A percentile compares a stretch with the other conserved stretches of the same genome.
Conservation (phyloP, 768 basidiomycete genomes). For the Amanita inopinata region DNA sequence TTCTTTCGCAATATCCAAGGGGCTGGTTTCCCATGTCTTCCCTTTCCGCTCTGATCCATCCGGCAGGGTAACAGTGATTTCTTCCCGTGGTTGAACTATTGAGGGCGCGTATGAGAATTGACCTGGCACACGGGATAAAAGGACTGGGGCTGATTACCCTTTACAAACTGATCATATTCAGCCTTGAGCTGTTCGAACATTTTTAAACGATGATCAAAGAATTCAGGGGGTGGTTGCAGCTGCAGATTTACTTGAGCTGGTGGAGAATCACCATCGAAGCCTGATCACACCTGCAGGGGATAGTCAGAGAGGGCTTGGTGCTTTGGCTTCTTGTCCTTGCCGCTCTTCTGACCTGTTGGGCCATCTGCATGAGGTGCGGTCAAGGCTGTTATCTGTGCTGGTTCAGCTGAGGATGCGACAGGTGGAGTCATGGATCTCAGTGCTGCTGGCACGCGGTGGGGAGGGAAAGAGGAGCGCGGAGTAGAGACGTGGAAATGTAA, state of each 20-base stretch:
- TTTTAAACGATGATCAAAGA: conserved; percentile 82
- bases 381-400: conserved; percentile 36
- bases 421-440: conserved; percentile 42
- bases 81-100: conserved; percentile 69
- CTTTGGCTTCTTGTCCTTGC: conserved; percentile 40
- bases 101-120: conserved; percentile 6
- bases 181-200: conserved; percentile 83
- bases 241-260: conserved; percentile 18
- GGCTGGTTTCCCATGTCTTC: conserved; percentile 90
- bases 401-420: conserved; percentile 45
- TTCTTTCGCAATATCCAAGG: conserved; percentile 83
- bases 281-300: conserved; percentile 49
- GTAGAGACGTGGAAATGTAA: conserved; percentile 22
- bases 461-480: conserved; percentile 9
- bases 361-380: conserved; percentile 29
- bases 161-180: conserved; percentile 73
- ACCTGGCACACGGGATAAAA: conserved; percentile 1
- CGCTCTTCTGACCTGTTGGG: conserved; percentile 18
- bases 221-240: conserved; percentile 78
- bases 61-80: conserved; percentile 75
- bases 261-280: neutral
- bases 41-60: conserved; percentile 81
- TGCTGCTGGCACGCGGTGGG: conserved; percentile 15
- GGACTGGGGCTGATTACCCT: conserved; percentile 34
- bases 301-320: conserved; percentile 30